Conservation (phyloP, 352 stramenopile genomes). For the Phytopythium boreale region DNA sequence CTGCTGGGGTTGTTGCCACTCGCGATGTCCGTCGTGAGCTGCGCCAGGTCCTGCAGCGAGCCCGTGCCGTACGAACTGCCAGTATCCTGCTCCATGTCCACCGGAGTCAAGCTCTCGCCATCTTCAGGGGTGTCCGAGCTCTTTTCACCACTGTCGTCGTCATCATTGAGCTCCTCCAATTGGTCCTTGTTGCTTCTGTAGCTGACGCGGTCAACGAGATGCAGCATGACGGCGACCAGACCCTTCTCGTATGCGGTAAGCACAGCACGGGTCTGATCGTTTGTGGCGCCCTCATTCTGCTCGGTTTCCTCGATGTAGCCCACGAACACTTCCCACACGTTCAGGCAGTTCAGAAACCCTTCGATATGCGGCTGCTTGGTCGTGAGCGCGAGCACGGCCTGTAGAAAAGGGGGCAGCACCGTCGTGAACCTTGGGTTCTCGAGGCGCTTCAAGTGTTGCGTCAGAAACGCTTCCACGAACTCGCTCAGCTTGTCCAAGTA, state of each 20-base stretch:
- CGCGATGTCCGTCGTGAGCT: constrained; percentile 44
- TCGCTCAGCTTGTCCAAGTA: constrained; percentile 77
- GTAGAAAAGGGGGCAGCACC: constrained; percentile 51
- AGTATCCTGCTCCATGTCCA: constrained; percentile 35
- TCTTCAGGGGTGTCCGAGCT: constrained; percentile 22
- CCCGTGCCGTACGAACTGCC: constrained; percentile 38
- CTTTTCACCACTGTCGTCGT: constrained; percentile 25
- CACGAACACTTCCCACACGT: constrained; percentile 82
- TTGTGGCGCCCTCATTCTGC: constrained; percentile 58
- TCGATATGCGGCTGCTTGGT: constrained; percentile 68
- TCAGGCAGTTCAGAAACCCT: constrained; percentile 76
- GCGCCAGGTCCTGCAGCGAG: constrained; percentile 69
- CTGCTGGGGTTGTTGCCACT: constrained; percentile 28
- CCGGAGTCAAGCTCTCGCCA: constrained; percentile 25
- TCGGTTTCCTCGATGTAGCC: constrained; percentile 78
- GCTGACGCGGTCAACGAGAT: constrained; percentile 67
- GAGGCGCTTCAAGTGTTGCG: constrained; percentile 69
- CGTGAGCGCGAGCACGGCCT: constrained; percentile 60
- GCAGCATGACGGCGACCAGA: constrained; percentile 71
- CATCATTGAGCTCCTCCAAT: constrained; percentile 56
- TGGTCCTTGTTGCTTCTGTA: constrained; percentile 67
- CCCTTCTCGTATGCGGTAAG: constrained; percentile 68
- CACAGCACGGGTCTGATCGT: constrained; percentile 41
- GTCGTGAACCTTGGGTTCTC: constrained; percentile 47
- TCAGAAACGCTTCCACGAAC: constrained; percentile 73